Evolutionary conservation across 2,329 filamentous ascomycete genomes (phyloP), one percentile per base, ranked within the genome.

Genomic region (Aspergillus pseudotamarii): DNA sequence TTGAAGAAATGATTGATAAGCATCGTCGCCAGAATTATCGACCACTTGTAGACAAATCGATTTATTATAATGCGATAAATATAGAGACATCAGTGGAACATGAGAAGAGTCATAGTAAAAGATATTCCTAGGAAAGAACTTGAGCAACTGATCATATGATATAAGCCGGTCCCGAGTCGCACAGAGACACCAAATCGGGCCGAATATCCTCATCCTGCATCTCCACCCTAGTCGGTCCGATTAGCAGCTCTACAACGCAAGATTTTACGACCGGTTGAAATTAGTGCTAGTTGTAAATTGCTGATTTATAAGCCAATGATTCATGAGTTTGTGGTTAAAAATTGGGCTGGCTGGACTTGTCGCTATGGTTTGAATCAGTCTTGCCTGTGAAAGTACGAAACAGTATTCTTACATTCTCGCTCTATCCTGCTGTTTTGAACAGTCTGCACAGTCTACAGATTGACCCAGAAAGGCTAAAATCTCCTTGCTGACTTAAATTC

Each of bases 1-100:
- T 50, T 50, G 57, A 58, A 50, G 23, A 58, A 51, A 26, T 58
- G 32, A 19, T 50, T 26, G 30, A 51, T 36, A 11, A 58, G 57
- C 43, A 51, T 58, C 36, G 11, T 28, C 2, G 6, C 45, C 26
- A 4, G 8, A 21, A 21, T 0, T 21, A 19, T 43, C 9, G 19
- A 43, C 10, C 4, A 21, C 21, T 43, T 21, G 8, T 10, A 43
- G 19, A 21, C 19, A 4, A n/a, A 11, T 36, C 14, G 12, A 41
- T 2, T 16, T 41, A 41, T 41, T 9, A 2, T n/a, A 3, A 19
- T n/a, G 6, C 9, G 14, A 19, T 19, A 41, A n/a, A 10, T 0
- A 41, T 19, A 9, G 16, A 10, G 6, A 10, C 14, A 9, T 41
- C 16, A n/a, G 38, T 0, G 3, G 2, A n/a, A n/a, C 6, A 4